Base-by-base conservation (phyloP, 2,329 filamentous ascomycete species). In the Claviceps digitariae region DNA sequence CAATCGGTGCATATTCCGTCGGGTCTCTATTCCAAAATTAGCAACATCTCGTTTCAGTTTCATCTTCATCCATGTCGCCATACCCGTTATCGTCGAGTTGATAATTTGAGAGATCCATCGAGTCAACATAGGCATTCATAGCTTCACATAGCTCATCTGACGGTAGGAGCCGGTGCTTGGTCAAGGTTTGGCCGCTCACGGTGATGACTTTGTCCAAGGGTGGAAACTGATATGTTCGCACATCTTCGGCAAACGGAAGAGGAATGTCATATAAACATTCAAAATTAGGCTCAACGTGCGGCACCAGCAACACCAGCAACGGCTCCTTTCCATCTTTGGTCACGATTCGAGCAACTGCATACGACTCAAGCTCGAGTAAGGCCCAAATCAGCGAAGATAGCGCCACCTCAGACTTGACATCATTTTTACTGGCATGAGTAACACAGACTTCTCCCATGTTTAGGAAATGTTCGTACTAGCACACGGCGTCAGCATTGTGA, bases 61-160 rank as follows among this genome's bases (percentile, higher is more conserved):
- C 8, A 5, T 29, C 8, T 29, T 29, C 27, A 29, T 29, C 27
- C 9, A 36, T 34, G 13, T 5, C 4, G 57, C 60, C 75, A 62
- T 69, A 87, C 81, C 84, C 87, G 45, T 90, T 79, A 47, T 93
- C 87, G 61, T 95, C 85, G 47, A 74, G 77, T 10, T 77, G 84
- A 61, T 84, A 82, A 0, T 67, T 75, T 1, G 84, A 85, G 2
- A 98, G 72, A 62, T 96, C 90, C 91, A 98, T 95, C 8, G 81
- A 82, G 65, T 97, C 89, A 8, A 98, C 89, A 60, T 91, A 97
- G 57, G 88, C 82, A 65, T 83, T 85, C 90, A 98, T 97, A 1
- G 89, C 85, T 49, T 84, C 72, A 52, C 81, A 77, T 25, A 98
- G 75, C 34, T 87, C 81, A 2, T 86, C 76, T 10, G 74, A 83